A percentile compares a stretch with the other conserved stretches of the same genome.
Conservation (phyloP, 1,284 basidiomycete genomes). For the Ceratobasidium sp. region DNA sequence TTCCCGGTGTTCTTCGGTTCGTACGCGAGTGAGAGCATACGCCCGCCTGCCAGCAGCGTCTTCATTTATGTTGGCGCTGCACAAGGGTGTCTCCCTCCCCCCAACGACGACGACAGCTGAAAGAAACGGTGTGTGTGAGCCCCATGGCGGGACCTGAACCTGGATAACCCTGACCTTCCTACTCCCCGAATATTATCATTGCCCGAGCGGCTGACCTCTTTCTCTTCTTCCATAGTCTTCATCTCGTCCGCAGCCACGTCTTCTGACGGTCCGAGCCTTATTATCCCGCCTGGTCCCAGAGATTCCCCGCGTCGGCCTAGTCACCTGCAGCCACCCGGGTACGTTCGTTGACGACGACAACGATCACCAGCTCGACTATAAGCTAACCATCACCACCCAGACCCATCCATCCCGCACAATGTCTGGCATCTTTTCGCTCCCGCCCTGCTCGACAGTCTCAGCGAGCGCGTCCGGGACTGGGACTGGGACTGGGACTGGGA, state of each 20-base stretch:
- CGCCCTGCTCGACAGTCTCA: slow-evolving; percentile 15
- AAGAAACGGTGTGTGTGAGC: slow-evolving; percentile 15
- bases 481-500: slow-evolving; percentile 2
- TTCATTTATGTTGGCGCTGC: not conserved
- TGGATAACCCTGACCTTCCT: slow-evolving; percentile 25
- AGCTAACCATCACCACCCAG: slow-evolving; percentile 6
- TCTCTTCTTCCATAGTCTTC: not conserved
- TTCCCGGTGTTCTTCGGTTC: slow-evolving; percentile 41
- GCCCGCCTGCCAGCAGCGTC: slow-evolving; percentile 1
- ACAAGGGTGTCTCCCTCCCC: slow-evolving; percentile 11
- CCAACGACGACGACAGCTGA: not conserved
- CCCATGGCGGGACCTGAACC: slow-evolving; percentile 10
- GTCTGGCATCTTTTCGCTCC: slow-evolving; percentile 21
- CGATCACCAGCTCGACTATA: not conserved
- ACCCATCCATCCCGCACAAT: slow-evolving; percentile 18
- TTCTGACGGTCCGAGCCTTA: slow-evolving; percentile 5
- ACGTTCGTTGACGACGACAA: slow-evolving; percentile 2
- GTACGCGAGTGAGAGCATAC: slow-evolving; percentile 24
- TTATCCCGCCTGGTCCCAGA: slow-evolving; percentile 40
- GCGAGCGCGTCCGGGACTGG: not conserved
- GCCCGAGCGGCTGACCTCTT: slow-evolving; percentile 19
- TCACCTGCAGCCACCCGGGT: slow-evolving; percentile 26
- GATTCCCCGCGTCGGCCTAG: slow-evolving; percentile 23
- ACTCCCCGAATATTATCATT: slow-evolving; percentile 13
- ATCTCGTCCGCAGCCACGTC: slow-evolving; percentile 37